Percentiles rank a stretch among this genome's conserved stretches.
Evolutionary conservation across 2,329 filamentous ascomycete species (phyloP).

Genomic region (Xylariomycetidae sp.): DNA sequence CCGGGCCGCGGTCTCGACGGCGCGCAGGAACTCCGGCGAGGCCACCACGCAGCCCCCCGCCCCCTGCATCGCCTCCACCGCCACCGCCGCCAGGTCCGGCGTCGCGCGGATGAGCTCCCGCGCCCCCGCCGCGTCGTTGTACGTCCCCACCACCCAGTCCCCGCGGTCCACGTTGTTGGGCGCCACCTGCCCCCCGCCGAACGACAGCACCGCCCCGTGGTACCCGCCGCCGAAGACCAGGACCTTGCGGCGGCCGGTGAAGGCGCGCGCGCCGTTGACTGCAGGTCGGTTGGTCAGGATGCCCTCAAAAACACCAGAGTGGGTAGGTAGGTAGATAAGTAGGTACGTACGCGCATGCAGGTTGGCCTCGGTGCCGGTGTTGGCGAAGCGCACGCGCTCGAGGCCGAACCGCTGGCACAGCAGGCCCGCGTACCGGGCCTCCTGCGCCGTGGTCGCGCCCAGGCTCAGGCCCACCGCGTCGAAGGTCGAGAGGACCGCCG

Average conservation of each 20-base stretch:
- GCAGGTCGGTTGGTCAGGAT: slow-evolving; percentile 60
- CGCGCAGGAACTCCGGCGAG: slow-evolving; percentile 42
- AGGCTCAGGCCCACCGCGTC: slow-evolving; percentile 45
- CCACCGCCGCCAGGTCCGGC: slow-evolving; percentile 48
- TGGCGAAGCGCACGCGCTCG: slow-evolving; percentile 54
- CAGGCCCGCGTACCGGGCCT: slow-evolving; percentile 44
- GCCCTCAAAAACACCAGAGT: too few species aligned
- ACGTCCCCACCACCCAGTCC: slow-evolving; percentile 55
- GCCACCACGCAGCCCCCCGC: slow-evolving; percentile 52
- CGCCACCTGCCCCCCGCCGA: slow-evolving; percentile 28
- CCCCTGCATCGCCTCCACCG: slow-evolving; percentile 63
- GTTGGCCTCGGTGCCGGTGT: slow-evolving; percentile 62
- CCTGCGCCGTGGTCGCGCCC: slow-evolving; percentile 45
- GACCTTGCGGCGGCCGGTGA: slow-evolving; percentile 37
- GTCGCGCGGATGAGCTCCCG: slow-evolving; percentile 31
- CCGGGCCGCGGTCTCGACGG: slow-evolving; percentile 41
- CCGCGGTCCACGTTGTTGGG: slow-evolving; percentile 41
- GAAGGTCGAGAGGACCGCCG: slow-evolving; percentile 40
- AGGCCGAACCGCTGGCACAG: slow-evolving; percentile 49
- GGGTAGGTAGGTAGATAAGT: too few species aligned
- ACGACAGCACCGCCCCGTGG: slow-evolving; percentile 49
- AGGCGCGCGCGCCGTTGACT: slow-evolving; percentile 45
- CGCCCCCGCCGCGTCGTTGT: slow-evolving; percentile 51
- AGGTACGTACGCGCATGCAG: too few species aligned
- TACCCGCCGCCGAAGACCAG: slow-evolving; percentile 46